Evolutionary conservation across 2,329 filamentous ascomycete genomes (phyloP).

Genomic region (Fusarium tricinctum): DNA sequence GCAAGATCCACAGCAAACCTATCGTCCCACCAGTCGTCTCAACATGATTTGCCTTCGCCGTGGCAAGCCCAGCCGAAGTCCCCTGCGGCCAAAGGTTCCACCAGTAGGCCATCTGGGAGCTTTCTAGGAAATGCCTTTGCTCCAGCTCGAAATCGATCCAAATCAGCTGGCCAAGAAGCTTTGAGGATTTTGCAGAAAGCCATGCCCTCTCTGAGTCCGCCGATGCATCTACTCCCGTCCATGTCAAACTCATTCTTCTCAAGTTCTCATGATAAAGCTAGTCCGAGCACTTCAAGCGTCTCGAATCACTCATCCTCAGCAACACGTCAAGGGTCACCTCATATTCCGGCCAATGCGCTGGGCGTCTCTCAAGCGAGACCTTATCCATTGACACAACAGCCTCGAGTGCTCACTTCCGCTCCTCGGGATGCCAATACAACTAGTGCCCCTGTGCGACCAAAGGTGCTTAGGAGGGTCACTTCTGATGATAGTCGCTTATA

Average conservation of each 20-base stretch:
- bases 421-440: conserved; percentile 6
- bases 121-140: conserved; percentile 62
- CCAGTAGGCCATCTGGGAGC: conserved; percentile 49
- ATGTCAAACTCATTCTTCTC: conserved; percentile 59
- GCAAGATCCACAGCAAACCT: conserved; percentile 11
- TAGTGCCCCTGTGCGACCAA: conserved; percentile 42
- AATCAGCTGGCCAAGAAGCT: conserved; percentile 69
- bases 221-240: conserved; percentile 56
- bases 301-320: conserved; percentile 19
- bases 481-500: conserved; percentile 82
- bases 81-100: conserved; percentile 33
- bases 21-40: conserved; percentile 15
- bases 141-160: conserved; percentile 64
- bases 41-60: conserved; percentile 47
- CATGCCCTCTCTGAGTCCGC: conserved; percentile 64
- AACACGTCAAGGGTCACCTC: conserved; percentile 12
- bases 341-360: conserved; percentile 11
- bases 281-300: conserved; percentile 8
- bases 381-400: conserved; percentile 29
- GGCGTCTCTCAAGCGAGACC: conserved; percentile 26
- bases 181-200: conserved; percentile 70
- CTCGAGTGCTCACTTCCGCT: conserved; percentile 16
- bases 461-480: conserved; percentile 53
- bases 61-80: conserved; percentile 50
- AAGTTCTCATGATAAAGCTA: conserved; percentile 54